Conservation (phyloP, 2,329 filamentous ascomycete genomes). For the Coniochaeta hoffmannii region DNA sequence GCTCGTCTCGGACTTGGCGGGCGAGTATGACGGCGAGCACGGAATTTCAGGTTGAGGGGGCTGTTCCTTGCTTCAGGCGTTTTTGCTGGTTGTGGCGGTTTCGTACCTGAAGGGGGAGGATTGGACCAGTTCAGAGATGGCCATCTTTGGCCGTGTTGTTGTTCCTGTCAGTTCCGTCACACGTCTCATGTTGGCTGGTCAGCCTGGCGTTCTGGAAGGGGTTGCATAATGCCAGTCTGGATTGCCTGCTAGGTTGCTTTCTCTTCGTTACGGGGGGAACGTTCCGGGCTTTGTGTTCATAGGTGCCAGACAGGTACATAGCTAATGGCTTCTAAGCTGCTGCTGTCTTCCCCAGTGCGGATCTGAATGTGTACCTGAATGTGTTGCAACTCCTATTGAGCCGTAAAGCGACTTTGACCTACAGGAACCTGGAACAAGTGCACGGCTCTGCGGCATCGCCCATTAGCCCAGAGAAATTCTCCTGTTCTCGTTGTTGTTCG, state of each 20-base stretch:
- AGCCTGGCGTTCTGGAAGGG: background rate
- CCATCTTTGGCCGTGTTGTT: background rate
- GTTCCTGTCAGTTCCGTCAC: background rate
- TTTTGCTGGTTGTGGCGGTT: background rate
- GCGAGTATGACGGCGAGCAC: background rate
- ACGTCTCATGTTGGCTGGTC: background rate
- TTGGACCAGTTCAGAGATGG: background rate
- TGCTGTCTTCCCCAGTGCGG: background rate
- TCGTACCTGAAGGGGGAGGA: background rate
- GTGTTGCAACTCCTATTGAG: too few relatives aligned
- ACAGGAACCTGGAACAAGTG: too few relatives aligned
- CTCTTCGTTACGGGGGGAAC: background rate
- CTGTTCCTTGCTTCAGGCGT: background rate
- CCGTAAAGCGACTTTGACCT: too few relatives aligned
- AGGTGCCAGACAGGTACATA: background rate
- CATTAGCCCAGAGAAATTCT: too few relatives aligned
- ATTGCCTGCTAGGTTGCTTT: background rate
- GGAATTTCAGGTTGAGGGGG: background rate
- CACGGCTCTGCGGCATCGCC: too few relatives aligned
- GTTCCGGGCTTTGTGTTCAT: background rate
- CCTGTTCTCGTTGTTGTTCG: too few relatives aligned
- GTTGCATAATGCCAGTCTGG: background rate
- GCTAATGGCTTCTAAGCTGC: background rate
- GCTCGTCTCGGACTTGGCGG: background rate
- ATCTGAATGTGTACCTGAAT: too few relatives aligned